Percentiles rank a stretch among this genome's conserved stretches.
Conservation (phyloP, 352 stramenopile genomes). For the Globisporangium paddicum region DNA sequence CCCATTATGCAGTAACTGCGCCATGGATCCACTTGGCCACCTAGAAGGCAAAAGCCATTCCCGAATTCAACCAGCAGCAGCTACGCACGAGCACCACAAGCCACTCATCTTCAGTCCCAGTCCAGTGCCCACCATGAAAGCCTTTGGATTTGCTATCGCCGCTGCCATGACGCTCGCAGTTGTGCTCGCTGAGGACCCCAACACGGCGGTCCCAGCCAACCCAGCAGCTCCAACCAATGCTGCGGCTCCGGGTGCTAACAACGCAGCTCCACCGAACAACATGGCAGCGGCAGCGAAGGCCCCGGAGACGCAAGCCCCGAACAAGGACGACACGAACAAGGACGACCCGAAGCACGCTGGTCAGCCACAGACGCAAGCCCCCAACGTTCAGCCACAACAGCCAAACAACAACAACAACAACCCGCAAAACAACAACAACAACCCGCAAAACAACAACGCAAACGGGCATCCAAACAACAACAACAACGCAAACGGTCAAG, state of each 20-base stretch:
- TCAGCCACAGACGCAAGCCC: not conserved
- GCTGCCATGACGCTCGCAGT: conserved; percentile 10
- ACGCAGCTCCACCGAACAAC: not conserved
- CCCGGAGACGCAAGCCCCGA: not conserved
- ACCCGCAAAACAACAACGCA: not conserved
- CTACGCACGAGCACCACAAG: not conserved
- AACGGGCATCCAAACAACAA: not conserved
- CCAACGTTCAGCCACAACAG: not conserved
- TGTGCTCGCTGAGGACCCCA: not conserved
- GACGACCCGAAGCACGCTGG: not conserved
- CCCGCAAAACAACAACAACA: not conserved
- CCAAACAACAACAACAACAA: not conserved
- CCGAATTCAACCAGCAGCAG: not conserved
- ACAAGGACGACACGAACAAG: not conserved
- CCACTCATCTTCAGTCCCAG: not conserved
- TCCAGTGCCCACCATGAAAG: conserved; percentile 16
- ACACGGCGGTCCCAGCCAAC: not conserved
- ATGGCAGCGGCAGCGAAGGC: no score
- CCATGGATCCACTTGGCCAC: not conserved
- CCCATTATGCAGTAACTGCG: not conserved
- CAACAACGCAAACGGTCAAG: not conserved
- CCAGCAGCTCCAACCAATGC: not conserved
- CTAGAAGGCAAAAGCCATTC: not conserved
- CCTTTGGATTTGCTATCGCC: conserved; percentile 13
- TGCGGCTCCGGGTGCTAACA: not conserved